These are phyloP conservation scores for Gnaphalium uliginosum DNA, from an alignment of 129 eudicot species.

Conservation along the genomic window DNA sequence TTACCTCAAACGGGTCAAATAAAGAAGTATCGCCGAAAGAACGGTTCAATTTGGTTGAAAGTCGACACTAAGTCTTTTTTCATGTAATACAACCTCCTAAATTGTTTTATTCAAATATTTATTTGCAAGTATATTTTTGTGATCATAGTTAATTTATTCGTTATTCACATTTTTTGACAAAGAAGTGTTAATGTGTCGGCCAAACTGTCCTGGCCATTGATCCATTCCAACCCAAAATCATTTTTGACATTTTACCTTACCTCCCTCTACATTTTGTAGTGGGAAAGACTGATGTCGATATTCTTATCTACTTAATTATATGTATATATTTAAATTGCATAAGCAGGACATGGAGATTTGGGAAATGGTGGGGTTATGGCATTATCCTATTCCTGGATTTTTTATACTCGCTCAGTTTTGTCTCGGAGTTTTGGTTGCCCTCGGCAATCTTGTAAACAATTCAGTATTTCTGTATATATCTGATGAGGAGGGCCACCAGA, in stretches of 20 bases:
- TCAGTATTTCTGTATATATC: conserved; percentile 49
- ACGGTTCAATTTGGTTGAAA: not conserved
- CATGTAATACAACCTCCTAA: not conserved
- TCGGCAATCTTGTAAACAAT: conserved; percentile 51
- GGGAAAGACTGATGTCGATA: not conserved
- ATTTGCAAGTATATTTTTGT: not conserved
- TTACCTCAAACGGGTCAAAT: conserved; percentile 1
- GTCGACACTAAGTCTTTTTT: not conserved
- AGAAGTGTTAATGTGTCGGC: not conserved
- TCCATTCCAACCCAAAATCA: not conserved
- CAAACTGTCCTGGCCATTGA: conserved; percentile 1
- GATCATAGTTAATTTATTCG: not conserved
- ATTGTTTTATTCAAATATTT: not conserved
- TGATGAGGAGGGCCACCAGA: conserved; percentile 35
- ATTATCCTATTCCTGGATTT: conserved; percentile 57
- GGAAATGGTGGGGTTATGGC: conserved; percentile 62
- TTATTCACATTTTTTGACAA: not conserved
- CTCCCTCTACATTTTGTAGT: conserved; percentile 2
- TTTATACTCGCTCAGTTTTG: conserved; percentile 55
- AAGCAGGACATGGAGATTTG: conserved; percentile 54
- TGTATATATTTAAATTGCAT: not conserved
- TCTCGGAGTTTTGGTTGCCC: conserved; percentile 55
- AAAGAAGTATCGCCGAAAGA: not conserved
- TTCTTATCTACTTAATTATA: not conserved
- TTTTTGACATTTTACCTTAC: not conserved